Conservation (phyloP, 169 alveolate genomes). For the Plasmodium fragile region DNA sequence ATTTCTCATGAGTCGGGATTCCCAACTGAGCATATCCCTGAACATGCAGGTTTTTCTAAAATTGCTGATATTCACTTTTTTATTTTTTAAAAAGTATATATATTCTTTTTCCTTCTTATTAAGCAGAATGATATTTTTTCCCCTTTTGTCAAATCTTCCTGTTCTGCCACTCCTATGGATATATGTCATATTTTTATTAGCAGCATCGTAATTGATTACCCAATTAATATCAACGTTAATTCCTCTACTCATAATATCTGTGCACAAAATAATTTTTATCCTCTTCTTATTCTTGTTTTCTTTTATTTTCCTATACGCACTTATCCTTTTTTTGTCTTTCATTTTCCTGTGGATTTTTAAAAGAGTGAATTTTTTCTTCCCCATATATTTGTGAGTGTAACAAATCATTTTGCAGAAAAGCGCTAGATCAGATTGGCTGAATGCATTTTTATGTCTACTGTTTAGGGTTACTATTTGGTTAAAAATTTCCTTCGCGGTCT, state of each 20-base stretch:
- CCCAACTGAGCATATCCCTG: conserved; percentile 24
- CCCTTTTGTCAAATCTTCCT: conserved; percentile 61
- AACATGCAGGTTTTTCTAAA: conserved; percentile 48
- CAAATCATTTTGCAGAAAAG: conserved; percentile 35
- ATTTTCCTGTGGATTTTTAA: conserved; percentile 71
- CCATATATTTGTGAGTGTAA: conserved; percentile 54
- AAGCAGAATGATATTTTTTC: conserved; percentile 34
- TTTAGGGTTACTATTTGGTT: background rate
- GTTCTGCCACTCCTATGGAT: conserved; percentile 74
- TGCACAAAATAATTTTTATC: conserved; percentile 44
- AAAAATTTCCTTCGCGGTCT: background rate
- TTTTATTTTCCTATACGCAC: conserved; percentile 40
- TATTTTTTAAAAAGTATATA: conserved; percentile 57
- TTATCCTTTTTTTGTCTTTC: conserved; percentile 69
- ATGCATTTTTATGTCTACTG: conserved; percentile 4
- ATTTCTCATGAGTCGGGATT: background rate
- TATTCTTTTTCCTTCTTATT: conserved; percentile 67
- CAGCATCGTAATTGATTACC: conserved; percentile 64
- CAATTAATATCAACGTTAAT: conserved; percentile 53
- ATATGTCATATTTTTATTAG: conserved; percentile 65
- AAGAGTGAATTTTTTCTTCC: conserved; percentile 41
- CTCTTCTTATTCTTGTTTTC: background rate
- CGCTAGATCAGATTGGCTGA: background rate
- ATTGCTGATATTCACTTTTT: conserved; percentile 37
- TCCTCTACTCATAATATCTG: conserved; percentile 73